Percentiles rank a stretch among this genome's conserved stretches.
Conservation (phyloP, 371 early-diverging fungal species). For the Vairimorpha ceranae region DNA sequence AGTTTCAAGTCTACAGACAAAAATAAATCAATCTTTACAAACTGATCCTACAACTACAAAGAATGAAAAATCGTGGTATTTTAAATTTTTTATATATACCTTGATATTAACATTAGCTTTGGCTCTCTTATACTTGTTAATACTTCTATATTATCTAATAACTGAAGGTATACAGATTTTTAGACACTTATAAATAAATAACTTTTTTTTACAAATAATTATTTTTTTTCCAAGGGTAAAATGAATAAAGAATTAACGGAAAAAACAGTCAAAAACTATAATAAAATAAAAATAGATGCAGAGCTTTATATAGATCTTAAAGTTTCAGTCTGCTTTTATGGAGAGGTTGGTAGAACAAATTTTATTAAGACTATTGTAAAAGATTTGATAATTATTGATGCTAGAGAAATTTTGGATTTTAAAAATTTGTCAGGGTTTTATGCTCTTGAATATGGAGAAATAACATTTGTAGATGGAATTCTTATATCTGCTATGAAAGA, state of each 20-base stretch:
- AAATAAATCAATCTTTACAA: too few relatives aligned
- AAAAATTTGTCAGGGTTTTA: conserved; percentile 45
- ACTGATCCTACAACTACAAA: too few relatives aligned
- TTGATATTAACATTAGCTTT: too few relatives aligned
- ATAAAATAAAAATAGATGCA: neutral
- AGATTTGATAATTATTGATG: conserved; percentile 38
- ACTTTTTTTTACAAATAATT: too few relatives aligned
- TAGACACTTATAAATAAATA: too few relatives aligned
- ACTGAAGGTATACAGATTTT: too few relatives aligned
- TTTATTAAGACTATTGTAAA: neutral
- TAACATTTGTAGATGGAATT: conserved; percentile 82
- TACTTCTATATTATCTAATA: too few relatives aligned
- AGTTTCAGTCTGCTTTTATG: conserved; percentile 29
- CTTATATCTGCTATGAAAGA: conserved; percentile 77
- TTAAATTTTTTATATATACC: too few relatives aligned
- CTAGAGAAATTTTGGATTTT: conserved; percentile 48
- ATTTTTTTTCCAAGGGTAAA: neutral
- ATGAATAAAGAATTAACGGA: neutral
- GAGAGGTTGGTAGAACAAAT: conserved; percentile 27
- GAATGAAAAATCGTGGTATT: too few relatives aligned
- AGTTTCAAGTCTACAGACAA: too few relatives aligned
- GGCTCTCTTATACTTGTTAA: too few relatives aligned
- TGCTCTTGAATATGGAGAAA: conserved; percentile 67
- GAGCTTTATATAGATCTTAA: conserved; percentile 2
- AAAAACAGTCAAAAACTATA: neutral